A percentile compares a stretch with the other conserved stretches of the same genome.
Conservation (phyloP, 352 stramenopile genomes). For the Globisporangium cederbergense region DNA sequence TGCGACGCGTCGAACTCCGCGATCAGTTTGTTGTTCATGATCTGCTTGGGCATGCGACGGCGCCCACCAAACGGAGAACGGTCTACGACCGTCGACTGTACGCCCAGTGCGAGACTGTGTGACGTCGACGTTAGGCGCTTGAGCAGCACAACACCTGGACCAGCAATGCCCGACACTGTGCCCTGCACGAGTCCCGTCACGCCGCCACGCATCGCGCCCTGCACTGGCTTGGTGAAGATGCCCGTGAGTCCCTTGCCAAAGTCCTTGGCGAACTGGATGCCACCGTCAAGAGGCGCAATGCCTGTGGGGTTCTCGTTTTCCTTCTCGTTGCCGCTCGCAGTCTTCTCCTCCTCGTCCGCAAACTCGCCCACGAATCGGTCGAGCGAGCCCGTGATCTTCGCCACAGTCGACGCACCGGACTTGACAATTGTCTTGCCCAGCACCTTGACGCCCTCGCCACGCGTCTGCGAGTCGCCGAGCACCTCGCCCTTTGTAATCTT, state of each 20-base stretch:
- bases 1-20: constrained; percentile 59
- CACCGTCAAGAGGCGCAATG: constrained; percentile 33
- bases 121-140: constrained; percentile 84
- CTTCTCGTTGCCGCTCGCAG: constrained; percentile 22
- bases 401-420: constrained; percentile 64
- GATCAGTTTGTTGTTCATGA: constrained; percentile 64
- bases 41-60: constrained; percentile 62
- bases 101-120: constrained; percentile 71
- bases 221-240: constrained; percentile 86
- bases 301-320: constrained; percentile 24
- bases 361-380: constrained; percentile 85
- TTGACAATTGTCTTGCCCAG: constrained; percentile 84
- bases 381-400: constrained; percentile 84
- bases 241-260: constrained; percentile 80
- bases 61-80: constrained; percentile 73
- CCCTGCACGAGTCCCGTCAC: constrained; percentile 75
- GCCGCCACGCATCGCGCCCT: constrained; percentile 75
- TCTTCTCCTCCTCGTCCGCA: constrained; percentile 41
- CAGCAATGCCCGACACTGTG: constrained; percentile 74
- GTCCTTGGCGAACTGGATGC: constrained; percentile 84
- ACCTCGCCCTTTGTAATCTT: constrained; percentile 89
- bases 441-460: constrained; percentile 83
- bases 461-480: constrained; percentile 74
- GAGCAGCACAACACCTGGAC: constrained; percentile 75
- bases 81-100: constrained; percentile 80